Conservation (phyloP, 768 basidiomycete species). For the Saitozyma podzolica region DNA sequence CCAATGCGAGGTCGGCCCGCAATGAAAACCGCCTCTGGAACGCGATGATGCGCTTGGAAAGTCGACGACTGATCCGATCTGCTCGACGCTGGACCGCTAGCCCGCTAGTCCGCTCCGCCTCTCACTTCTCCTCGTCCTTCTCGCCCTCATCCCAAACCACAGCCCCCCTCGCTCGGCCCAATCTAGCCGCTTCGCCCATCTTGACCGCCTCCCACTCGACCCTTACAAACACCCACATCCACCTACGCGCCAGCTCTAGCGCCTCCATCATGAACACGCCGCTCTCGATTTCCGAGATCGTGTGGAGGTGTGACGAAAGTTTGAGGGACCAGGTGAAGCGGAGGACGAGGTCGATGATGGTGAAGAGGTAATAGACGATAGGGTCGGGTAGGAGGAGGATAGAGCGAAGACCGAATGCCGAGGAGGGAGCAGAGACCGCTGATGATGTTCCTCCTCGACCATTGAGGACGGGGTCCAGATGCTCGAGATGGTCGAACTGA, state of each 20-base stretch:
- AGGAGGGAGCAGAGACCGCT: neutral
- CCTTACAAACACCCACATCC: constrained; percentile 97
- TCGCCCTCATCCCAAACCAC: neutral
- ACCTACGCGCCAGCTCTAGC: constrained; percentile 82
- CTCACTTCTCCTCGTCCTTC: neutral
- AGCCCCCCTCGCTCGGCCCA: constrained; percentile 4
- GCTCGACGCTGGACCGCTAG: too few relatives aligned
- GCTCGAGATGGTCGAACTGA: constrained; percentile 3
- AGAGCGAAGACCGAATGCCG: constrained; percentile 71
- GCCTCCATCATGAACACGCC: constrained; percentile 88
- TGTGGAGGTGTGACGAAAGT: constrained; percentile 80
- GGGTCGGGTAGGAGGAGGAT: constrained; percentile 76
- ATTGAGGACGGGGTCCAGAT: neutral
- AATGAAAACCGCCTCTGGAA: too few relatives aligned
- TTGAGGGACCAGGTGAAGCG: constrained; percentile 94
- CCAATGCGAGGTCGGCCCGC: too few relatives aligned
- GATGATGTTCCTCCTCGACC: neutral
- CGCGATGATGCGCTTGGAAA: too few relatives aligned
- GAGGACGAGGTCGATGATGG: constrained; percentile 79
- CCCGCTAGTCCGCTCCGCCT: too few relatives aligned
- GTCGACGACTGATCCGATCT: too few relatives aligned
- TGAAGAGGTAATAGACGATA: constrained; percentile 73
- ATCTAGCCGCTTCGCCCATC: constrained; percentile 52
- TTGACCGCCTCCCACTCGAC: constrained; percentile 95
- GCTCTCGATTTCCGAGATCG: constrained; percentile 71